phyloP scores from a whole-genome alignment of 2,329 filamentous ascomycete species.

The Cercospora sp. region DNA sequence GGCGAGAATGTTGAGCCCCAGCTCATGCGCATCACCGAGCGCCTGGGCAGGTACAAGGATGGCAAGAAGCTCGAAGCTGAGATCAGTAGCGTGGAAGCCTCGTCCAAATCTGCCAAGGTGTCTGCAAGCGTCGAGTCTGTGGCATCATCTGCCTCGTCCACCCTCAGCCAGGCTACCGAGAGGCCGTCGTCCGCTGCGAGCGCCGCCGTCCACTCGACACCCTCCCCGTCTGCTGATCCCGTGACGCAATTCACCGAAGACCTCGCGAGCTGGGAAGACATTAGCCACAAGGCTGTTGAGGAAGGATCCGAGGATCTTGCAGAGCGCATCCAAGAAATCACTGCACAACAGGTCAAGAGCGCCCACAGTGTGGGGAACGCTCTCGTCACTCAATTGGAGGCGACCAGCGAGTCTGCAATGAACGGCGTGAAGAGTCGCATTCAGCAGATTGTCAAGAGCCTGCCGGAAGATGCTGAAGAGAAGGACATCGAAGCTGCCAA shows the following conservation, averaged over 20 bases:
- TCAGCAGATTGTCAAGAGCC: constrained; percentile 52
- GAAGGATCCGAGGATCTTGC: constrained; percentile 73
- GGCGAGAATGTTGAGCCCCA: constrained; percentile 94
- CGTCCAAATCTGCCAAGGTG: constrained; percentile 31
- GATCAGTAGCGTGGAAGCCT: constrained; percentile 55
- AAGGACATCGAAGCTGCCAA: constrained; percentile 54
- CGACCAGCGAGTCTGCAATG: constrained; percentile 65
- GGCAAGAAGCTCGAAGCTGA: constrained; percentile 63
- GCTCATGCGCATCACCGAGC: constrained; percentile 85
- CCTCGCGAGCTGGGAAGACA: constrained; percentile 80
- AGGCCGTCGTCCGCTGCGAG: constrained; percentile 31
- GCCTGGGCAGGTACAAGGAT: constrained; percentile 73
- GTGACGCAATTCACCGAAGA: constrained; percentile 70
- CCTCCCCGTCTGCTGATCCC: constrained; percentile 49
- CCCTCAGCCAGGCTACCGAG: constrained; percentile 32
- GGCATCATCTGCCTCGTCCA: constrained; percentile 33
- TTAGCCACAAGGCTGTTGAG: constrained; percentile 81
- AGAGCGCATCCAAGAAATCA: constrained; percentile 67
- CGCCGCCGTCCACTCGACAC: constrained; percentile 30
- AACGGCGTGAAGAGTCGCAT: constrained; percentile 67
- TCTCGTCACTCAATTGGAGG: constrained; percentile 68
- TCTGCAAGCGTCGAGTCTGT: constrained; percentile 32
- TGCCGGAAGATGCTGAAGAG: constrained; percentile 61
- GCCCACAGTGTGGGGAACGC: constrained; percentile 66
- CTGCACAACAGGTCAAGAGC: constrained; percentile 66